Evolutionary conservation across 2,329 filamentous ascomycete species (phyloP), one percentile per base, ranked within the genome.

Genomic region (Colletotrichum tropicale): DNA sequence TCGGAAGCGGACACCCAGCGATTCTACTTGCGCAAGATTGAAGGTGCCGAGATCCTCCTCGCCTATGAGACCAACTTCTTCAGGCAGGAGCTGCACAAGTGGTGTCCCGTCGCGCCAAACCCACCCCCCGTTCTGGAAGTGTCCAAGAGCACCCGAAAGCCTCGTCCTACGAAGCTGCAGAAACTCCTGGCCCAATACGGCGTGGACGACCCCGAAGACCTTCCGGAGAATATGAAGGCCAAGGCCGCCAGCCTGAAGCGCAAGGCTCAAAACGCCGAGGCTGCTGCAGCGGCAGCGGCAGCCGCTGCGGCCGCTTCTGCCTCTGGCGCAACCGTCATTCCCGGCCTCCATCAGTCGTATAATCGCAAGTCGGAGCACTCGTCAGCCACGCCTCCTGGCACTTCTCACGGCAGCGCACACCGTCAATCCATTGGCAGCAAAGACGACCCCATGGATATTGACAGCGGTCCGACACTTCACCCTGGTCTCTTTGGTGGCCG

Each of bases 41-140:
- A 99, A 85, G 97, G 97, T 4, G 96, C 97, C 2, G 97, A 99
- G 83, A 96, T 99, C 67, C 89, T 99, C 5, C 89, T 99, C 4
- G 91, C 96, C 0, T 94, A 93, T 73, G 97, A 99, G 86, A 98
- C 96, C n/a, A 99, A 99, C 82, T 98, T 98, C 84, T 96, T 99
- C 87, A 93, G 96, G 28, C 96, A 98, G 82, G 96, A 98, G 82
- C 89, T 99, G 72, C 97, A 99, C 85, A 98, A 95, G 82, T 98
- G 95, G 94, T 95, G 94, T 52, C 96, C 96, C 4, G 95, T 98
- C 30, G 96, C 97, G 3, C 94, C 95, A 0, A 91, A 95, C 16
- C 89, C 97, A 15, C 97, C 97, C 5, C 96, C 96, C 26, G 93
- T 98, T 48, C 89, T 98, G 12, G 94, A 98, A 76, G 91, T 94